Evolutionary conservation across 768 basidiomycete species (phyloP).

Genomic region (Pulveroboletus frians): DNA sequence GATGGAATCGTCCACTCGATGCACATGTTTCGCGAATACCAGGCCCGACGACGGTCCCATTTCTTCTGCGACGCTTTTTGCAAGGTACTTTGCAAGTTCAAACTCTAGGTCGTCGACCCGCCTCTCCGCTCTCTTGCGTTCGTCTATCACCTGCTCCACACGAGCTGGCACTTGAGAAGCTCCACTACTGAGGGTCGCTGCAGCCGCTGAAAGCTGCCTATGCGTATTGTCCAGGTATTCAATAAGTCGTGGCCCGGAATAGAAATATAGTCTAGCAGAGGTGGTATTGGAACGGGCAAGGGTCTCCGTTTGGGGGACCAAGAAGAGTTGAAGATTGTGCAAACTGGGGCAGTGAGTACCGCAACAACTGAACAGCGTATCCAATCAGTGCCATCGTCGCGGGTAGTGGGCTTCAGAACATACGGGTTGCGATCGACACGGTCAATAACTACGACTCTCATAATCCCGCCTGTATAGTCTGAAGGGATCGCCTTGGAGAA

Average conservation of each 20-base stretch:
- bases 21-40: slow-evolving; percentile 44
- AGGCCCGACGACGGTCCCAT: slow-evolving; percentile 25
- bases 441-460: slow-evolving; percentile 78
- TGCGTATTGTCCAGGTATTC: slow-evolving; percentile 57
- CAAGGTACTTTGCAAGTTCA: slow-evolving; percentile 54
- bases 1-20: slow-evolving; percentile 56
- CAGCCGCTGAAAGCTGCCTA: slow-evolving; percentile 46
- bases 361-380: slow-evolving; percentile 50
- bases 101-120: slow-evolving; percentile 63
- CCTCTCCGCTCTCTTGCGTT: slow-evolving; percentile 62
- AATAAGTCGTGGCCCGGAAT: slow-evolving; percentile 74
- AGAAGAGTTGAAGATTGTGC: slow-evolving; percentile 65
- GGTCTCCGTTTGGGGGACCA: slow-evolving; percentile 64
- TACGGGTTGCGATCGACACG: slow-evolving; percentile 77
- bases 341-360: slow-evolving; percentile 82
- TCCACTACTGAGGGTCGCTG: slow-evolving; percentile 64
- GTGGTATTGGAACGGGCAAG: slow-evolving; percentile 56
- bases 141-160: slow-evolving; percentile 60
- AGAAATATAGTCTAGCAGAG: slow-evolving; percentile 74
- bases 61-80: slow-evolving; percentile 36
- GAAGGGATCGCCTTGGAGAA: slow-evolving; percentile 55
- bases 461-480: slow-evolving; percentile 73
- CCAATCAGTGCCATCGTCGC: background rate
- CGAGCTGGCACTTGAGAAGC: slow-evolving; percentile 63
- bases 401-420: slow-evolving; percentile 23